A percentile compares a stretch with the other conserved stretches of the same genome.
These are phyloP conservation scores for Auricularia sp. DNA, from an alignment of 768 basidiomycete species.

Conservation along the genomic window DNA sequence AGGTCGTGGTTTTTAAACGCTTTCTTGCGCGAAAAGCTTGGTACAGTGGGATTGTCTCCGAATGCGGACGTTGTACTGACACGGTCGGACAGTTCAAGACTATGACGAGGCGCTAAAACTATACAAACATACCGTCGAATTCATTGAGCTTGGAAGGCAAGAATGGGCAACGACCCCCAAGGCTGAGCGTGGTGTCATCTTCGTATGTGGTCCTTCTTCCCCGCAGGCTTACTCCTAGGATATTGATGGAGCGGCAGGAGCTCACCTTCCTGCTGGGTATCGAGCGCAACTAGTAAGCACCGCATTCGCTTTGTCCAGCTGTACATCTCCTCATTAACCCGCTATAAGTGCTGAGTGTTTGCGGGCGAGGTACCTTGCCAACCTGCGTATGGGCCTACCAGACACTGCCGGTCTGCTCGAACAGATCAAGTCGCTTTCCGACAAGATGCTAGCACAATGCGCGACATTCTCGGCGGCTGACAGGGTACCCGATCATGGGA, in stretches of 20 bases:
- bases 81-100: not conserved
- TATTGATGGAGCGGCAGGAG: not conserved
- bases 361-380: not conserved
- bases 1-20: not conserved
- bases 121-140: not conserved
- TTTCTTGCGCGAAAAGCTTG: not conserved
- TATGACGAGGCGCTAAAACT: not conserved
- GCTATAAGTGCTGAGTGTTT: not conserved
- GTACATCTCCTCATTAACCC: too few relatives aligned
- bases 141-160: not conserved
- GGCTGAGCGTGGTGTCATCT: not conserved
- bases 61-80: not conserved
- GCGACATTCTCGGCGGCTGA: not conserved
- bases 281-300: not conserved
- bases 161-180: not conserved
- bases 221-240: too few relatives aligned
- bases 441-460: not conserved
- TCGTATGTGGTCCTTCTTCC: not conserved
- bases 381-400: not conserved
- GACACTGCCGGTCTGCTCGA: not conserved
- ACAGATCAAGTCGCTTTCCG: not conserved
- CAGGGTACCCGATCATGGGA: not conserved
- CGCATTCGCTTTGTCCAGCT: not conserved
- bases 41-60: not conserved
- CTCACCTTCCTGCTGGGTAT: not conserved